Conservation (phyloP, 75 land plant genomes). For the Selaginella moellendorffii region DNA sequence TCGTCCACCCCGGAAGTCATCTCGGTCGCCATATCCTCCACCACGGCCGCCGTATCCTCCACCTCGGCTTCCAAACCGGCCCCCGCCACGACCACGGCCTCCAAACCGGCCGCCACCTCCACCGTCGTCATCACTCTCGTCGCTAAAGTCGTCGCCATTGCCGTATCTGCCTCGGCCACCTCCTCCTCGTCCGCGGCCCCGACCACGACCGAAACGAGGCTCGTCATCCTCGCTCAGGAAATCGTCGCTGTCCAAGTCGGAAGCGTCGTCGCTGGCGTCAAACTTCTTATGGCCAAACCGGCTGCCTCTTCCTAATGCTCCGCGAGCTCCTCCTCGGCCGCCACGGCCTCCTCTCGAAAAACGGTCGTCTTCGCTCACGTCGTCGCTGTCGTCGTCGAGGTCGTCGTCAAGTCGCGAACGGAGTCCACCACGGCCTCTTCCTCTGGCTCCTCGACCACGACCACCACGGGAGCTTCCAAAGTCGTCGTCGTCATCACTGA, state of each 20-base stretch:
- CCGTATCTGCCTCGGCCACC: not conserved
- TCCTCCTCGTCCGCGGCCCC: not conserved
- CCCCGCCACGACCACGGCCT: not conserved
- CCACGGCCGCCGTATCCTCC: not conserved
- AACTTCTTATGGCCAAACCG: not conserved
- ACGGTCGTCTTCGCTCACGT: not conserved
- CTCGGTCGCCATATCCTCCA: not conserved
- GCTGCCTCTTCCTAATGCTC: too few species aligned
- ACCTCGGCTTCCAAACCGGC: not conserved
- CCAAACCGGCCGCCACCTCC: not conserved
- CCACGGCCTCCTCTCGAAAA: not conserved
- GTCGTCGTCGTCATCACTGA: too few species aligned
- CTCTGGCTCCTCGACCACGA: not conserved
- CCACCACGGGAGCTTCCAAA: not conserved
- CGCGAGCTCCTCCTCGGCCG: not conserved
- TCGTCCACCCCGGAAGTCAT: not conserved
- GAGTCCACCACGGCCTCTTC: not conserved
- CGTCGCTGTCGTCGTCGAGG: too few species aligned
- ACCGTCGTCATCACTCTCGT: too few species aligned
- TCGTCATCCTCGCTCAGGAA: not conserved
- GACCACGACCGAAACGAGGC: not conserved
- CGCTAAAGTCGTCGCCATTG: not conserved
- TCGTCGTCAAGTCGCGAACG: not conserved
- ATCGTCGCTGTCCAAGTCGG: not conserved
- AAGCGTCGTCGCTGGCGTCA: not conserved